These are phyloP conservation scores for Phlegmacium glaucopus DNA, from an alignment of 768 basidiomycete genomes.

Conservation along the genomic window DNA sequence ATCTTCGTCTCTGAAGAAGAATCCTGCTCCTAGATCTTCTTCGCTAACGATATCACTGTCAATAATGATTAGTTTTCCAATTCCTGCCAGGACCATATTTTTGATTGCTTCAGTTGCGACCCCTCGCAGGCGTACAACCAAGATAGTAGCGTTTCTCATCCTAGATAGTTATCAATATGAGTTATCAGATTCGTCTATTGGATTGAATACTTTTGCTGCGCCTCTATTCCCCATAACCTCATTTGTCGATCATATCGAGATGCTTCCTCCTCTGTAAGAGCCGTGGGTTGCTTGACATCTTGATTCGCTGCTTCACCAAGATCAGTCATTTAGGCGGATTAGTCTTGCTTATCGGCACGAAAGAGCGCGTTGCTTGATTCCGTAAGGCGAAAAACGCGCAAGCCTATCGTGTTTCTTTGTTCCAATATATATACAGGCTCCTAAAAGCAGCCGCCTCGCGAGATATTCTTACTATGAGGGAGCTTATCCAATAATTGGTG, in stretches of 20 bases:
- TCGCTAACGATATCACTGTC: slow-evolving; percentile 73
- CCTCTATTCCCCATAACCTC: slow-evolving; percentile 96
- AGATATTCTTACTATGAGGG: too few species aligned
- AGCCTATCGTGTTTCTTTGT: too few species aligned
- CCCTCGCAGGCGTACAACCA: slow-evolving; percentile 75
- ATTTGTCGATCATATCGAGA: slow-evolving; percentile 97
- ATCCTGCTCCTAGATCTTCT: slow-evolving; percentile 89
- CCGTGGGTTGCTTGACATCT: slow-evolving; percentile 31
- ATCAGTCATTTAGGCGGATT: slow-evolving; percentile 8
- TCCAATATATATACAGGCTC: too few species aligned
- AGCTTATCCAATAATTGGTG: too few species aligned
- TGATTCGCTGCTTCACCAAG: slow-evolving; percentile 13
- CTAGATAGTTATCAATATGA: slow-evolving; percentile 38
- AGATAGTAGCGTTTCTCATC: slow-evolving; percentile 91
- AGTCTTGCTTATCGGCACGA: too few species aligned
- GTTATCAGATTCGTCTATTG: slow-evolving; percentile 6
- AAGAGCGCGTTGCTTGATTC: too few species aligned
- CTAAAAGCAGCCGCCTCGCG: too few species aligned
- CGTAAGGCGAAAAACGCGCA: too few species aligned
- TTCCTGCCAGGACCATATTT: slow-evolving; percentile 95
- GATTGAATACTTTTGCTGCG: slow-evolving; percentile 78
- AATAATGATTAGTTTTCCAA: slow-evolving; percentile 83
- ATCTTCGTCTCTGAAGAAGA: slow-evolving; percentile 93
- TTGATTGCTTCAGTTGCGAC: slow-evolving; percentile 94
- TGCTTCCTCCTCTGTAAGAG: slow-evolving; percentile 65